phyloP scores from a whole-genome alignment of 2,329 filamentous ascomycete genomes.

The Fusarium newnesense region DNA sequence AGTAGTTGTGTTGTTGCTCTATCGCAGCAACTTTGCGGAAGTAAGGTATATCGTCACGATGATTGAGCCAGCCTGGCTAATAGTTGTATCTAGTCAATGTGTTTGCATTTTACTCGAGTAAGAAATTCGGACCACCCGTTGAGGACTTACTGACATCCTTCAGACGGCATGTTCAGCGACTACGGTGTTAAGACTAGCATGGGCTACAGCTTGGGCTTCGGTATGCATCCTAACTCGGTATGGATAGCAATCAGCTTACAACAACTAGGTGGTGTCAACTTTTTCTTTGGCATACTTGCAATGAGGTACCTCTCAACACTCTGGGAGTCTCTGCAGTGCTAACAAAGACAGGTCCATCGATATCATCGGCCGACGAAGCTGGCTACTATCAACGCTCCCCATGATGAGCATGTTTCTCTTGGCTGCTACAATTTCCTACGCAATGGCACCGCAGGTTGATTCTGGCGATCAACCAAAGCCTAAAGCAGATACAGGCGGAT shows the following conservation, averaged over 20 bases:
- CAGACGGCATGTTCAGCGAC: slow-evolving; percentile 30
- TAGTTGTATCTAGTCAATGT: slow-evolving; percentile 36
- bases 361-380: slow-evolving; percentile 54
- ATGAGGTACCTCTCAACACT: slow-evolving; percentile 32
- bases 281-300: slow-evolving; percentile 51
- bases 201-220: slow-evolving; percentile 45
- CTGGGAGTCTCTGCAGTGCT: not conserved
- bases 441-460: slow-evolving; percentile 18
- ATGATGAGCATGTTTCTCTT: slow-evolving; percentile 49
- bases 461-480: not conserved
- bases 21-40: slow-evolving; percentile 45
- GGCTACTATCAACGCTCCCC: slow-evolving; percentile 56
- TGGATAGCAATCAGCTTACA: not conserved
- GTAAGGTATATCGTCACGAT: not conserved
- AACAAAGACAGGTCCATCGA: slow-evolving; percentile 43
- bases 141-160: not conserved
- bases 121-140: not conserved
- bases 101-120: slow-evolving; percentile 58
- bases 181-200: slow-evolving; percentile 33
- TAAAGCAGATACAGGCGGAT: not conserved
- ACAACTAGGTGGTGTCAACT: slow-evolving; percentile 49
- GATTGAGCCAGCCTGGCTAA: not conserved
- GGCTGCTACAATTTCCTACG: slow-evolving; percentile 21
- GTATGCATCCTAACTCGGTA: slow-evolving; percentile 6
- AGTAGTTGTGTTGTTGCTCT: slow-evolving; percentile 44